A percentile compares a stretch with the other conserved stretches of the same genome.
phyloP scores from a whole-genome alignment of 2,329 filamentous ascomycete species.

The Cladobotryum mycophilum region DNA sequence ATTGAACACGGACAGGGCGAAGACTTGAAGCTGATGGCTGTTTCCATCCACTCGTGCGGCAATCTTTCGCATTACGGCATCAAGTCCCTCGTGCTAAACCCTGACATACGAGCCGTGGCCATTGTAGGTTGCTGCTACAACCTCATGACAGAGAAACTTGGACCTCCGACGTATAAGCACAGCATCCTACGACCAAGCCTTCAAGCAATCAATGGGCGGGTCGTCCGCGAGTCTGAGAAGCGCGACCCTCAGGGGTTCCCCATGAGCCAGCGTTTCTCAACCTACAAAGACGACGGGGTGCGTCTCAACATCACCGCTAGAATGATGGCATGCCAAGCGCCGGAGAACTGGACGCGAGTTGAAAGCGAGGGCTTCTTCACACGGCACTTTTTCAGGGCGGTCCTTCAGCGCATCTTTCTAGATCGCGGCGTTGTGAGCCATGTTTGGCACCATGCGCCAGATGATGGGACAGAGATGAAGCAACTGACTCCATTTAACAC shows the following conservation, averaged over 20 bases:
- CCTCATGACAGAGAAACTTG: conserved; percentile 81
- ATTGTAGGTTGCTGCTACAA: conserved; percentile 99
- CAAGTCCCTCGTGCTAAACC: conserved; percentile 77
- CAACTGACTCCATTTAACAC: conserved; percentile 37
- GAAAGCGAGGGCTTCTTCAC: conserved; percentile 88
- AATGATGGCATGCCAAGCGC: conserved; percentile 97
- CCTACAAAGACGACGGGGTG: conserved; percentile 56
- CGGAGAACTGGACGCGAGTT: conserved; percentile 76
- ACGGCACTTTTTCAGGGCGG: conserved; percentile 84
- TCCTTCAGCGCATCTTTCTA: conserved; percentile 87
- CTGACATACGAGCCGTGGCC: conserved; percentile 78
- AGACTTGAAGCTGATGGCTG: conserved; percentile 64
- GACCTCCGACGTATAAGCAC: conserved; percentile 80
- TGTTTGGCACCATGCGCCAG: conserved; percentile 35
- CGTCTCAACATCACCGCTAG: conserved; percentile 91
- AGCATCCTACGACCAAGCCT: conserved; percentile 66
- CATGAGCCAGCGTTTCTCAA: conserved; percentile 68
- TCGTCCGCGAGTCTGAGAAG: conserved; percentile 61
- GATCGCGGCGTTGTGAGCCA: conserved; percentile 72
- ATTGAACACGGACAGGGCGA: conserved; percentile 33
- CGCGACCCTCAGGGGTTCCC: conserved; percentile 89
- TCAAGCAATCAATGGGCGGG: conserved; percentile 61
- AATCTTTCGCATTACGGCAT: conserved; percentile 96
- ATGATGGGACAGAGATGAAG: conserved; percentile 19
- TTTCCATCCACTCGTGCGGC: conserved; percentile 94